Evolutionary conservation across 108 stramenopile genomes (phyloP).

Genomic region (Discostella stelligeroides): DNA sequence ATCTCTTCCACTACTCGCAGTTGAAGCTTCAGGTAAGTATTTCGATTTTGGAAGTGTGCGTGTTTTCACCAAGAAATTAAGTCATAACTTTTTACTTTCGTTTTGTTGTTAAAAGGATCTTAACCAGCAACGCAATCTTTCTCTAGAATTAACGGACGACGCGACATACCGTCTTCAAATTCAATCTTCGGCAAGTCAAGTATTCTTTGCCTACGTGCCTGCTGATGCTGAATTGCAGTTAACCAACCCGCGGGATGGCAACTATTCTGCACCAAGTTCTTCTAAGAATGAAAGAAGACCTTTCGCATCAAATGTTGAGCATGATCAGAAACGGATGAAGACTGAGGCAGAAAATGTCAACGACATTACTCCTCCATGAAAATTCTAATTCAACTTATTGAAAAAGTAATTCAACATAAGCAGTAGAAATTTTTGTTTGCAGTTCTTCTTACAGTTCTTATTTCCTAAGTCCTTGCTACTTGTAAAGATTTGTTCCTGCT

Average conservation of each 20-base stretch:
- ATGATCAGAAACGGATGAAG: constrained; percentile 20
- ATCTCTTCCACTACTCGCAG: constrained; percentile 64
- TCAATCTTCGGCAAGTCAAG: constrained; percentile 45
- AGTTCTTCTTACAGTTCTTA: too few relatives aligned
- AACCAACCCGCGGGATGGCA: constrained; percentile 14
- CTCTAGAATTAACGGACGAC: constrained; percentile 57
- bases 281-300: constrained; percentile 12
- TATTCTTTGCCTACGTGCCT: constrained; percentile 78
- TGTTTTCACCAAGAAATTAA: background rate
- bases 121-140: constrained; percentile 54
- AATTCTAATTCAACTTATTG: background rate
- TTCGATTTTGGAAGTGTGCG: background rate
- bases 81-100: background rate
- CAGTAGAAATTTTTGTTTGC: too few relatives aligned
- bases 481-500: too few relatives aligned
- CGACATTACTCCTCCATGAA: background rate
- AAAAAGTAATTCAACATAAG: background rate
- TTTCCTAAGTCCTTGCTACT: too few relatives aligned
- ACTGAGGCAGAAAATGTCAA: constrained; percentile 4
- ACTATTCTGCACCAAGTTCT: background rate
- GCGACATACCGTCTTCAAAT: constrained; percentile 78
- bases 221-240: constrained; percentile 51
- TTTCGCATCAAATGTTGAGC: background rate
- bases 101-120: constrained; percentile 49
- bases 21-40: constrained; percentile 51